These are phyloP conservation scores for Cordyceps cateniannulata DNA, from an alignment of 2,329 filamentous ascomycete genomes.

Conservation along the genomic window DNA sequence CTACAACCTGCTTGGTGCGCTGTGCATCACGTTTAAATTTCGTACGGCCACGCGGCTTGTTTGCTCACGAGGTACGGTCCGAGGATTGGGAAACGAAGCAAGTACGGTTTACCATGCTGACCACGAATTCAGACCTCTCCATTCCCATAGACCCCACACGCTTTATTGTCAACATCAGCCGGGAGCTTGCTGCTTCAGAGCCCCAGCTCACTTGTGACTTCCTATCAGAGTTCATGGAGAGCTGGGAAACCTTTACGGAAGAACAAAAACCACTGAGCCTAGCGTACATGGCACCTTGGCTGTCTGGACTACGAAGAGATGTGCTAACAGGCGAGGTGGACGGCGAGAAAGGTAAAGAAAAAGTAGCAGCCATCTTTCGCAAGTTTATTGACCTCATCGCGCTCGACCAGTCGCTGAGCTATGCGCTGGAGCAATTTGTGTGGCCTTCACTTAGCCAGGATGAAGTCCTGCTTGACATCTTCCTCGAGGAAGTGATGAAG, in stretches of 20 bases:
- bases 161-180: constrained; percentile 61
- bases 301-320: constrained; percentile 53
- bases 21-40: constrained; percentile 64
- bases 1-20: constrained; percentile 60
- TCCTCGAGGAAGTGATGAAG: constrained; percentile 61
- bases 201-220: constrained; percentile 64
- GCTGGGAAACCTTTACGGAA: constrained; percentile 63
- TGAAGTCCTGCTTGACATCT: constrained; percentile 59
- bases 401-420: constrained; percentile 51
- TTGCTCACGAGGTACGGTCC: constrained; percentile 51
- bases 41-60: constrained; percentile 54
- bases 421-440: constrained; percentile 57
- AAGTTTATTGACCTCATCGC: constrained; percentile 62
- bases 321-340: constrained; percentile 54
- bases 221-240: constrained; percentile 66
- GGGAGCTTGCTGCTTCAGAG: constrained; percentile 54
- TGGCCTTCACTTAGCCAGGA: constrained; percentile 61
- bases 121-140: constrained; percentile 44
- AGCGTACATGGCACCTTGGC: constrained; percentile 65
- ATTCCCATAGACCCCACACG: constrained; percentile 57
- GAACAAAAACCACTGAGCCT: constrained; percentile 61
- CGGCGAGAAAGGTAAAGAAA: constrained; percentile 60
- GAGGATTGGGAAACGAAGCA: background rate
- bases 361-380: constrained; percentile 55
- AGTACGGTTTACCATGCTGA: background rate